These are phyloP conservation scores for Trichoderma sp. DNA, from an alignment of 2,329 filamentous ascomycete species.

Conservation along the genomic window DNA sequence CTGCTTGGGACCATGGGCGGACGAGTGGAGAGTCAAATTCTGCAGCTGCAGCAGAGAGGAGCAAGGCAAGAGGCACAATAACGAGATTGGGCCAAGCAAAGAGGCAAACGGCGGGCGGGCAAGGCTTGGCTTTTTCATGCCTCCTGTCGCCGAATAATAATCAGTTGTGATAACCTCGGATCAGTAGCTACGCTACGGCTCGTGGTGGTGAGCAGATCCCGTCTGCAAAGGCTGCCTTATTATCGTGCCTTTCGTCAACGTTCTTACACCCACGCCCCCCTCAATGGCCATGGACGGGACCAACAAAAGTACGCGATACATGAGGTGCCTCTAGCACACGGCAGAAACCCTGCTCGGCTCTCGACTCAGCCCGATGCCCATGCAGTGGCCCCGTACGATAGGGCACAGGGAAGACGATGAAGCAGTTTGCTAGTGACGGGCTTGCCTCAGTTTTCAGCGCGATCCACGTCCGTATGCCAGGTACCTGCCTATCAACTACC, in stretches of 20 bases:
- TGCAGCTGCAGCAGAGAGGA: constrained; percentile 11
- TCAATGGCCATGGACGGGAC: background rate
- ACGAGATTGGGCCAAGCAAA: background rate
- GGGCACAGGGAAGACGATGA: background rate
- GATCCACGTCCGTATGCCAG: background rate
- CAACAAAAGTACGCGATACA: background rate
- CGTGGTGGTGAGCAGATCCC: too few species aligned
- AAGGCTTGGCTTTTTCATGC: background rate
- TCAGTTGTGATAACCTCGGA: too few species aligned
- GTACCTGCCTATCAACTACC: background rate
- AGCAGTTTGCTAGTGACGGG: constrained; percentile 5
- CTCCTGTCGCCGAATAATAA: too few species aligned
- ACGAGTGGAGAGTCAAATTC: constrained; percentile 8
- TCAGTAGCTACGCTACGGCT: background rate
- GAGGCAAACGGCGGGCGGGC: background rate
- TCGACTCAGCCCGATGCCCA: constrained; percentile 23
- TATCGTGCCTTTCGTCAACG: background rate
- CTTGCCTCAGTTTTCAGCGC: constrained; percentile 4
- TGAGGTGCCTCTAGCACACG: constrained; percentile 1
- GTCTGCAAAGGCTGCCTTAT: background rate
- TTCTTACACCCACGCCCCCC: constrained; percentile 3
- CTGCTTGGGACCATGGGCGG: background rate
- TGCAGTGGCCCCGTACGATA: constrained; percentile 7
- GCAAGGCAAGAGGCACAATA: background rate
- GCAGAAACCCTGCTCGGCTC: constrained; percentile 24